phyloP scores from a whole-genome alignment of 1,284 basidiomycete genomes.

The Chiua sp. region DNA sequence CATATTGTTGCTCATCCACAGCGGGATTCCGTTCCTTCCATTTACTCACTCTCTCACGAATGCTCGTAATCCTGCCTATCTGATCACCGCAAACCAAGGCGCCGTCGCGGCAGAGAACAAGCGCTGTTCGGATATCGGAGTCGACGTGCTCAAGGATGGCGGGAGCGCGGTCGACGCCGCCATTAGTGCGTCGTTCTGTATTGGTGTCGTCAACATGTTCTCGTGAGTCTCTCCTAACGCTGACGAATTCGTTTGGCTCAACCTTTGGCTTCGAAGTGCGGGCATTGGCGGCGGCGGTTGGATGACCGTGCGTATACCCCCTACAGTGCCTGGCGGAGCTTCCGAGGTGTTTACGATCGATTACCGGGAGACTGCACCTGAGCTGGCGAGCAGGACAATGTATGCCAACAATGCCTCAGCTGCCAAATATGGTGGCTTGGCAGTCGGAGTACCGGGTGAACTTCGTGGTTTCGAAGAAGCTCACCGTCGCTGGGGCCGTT shows the following conservation, averaged over 20 bases:
- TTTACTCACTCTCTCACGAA: slow-evolving; percentile 11
- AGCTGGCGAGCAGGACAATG: slow-evolving; percentile 76
- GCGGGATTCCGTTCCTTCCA: not conserved
- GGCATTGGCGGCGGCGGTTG: slow-evolving; percentile 94
- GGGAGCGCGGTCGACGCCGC: slow-evolving; percentile 94
- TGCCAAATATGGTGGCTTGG: slow-evolving; percentile 76
- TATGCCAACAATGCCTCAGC: slow-evolving; percentile 57
- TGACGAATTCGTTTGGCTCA: not conserved
- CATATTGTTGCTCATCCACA: slow-evolving; percentile 15
- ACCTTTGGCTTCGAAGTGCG: slow-evolving; percentile 49
- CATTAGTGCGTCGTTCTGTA: slow-evolving; percentile 81
- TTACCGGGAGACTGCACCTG: slow-evolving; percentile 89
- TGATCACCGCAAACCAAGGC: slow-evolving; percentile 74
- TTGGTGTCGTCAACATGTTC: slow-evolving; percentile 90
- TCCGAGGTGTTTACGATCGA: slow-evolving; percentile 81
- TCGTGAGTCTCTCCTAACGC: slow-evolving; percentile 54
- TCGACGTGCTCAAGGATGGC: slow-evolving; percentile 76
- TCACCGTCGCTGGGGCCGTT: slow-evolving; percentile 77
- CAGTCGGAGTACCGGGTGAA: slow-evolving; percentile 89
- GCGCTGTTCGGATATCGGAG: slow-evolving; percentile 84
- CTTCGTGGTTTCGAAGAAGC: slow-evolving; percentile 83
- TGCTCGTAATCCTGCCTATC: slow-evolving; percentile 70
- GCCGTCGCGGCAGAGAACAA: slow-evolving; percentile 90
- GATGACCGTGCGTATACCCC: slow-evolving; percentile 86
- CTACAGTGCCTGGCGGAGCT: slow-evolving; percentile 41